Conservation (phyloP, 345 rosid genomes). For the Lepidium africanum region DNA sequence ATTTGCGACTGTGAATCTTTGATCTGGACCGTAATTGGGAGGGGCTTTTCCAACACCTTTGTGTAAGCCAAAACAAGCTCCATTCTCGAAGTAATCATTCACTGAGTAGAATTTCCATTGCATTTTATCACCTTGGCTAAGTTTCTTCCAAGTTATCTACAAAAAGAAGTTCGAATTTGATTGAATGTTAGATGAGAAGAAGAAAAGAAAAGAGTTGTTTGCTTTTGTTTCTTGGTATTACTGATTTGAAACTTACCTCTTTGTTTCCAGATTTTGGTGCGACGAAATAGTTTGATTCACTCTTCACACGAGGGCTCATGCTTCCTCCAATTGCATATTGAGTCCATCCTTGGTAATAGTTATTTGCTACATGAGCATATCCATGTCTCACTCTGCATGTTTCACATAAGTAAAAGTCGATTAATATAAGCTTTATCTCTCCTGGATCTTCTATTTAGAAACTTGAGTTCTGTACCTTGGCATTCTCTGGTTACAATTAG, state of each 20-base stretch:
- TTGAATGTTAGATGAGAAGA: neutral
- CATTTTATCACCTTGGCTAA: slow-evolving; percentile 5
- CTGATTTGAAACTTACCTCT: slow-evolving; percentile 31
- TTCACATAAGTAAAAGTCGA: neutral
- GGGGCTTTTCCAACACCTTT: slow-evolving; percentile 42
- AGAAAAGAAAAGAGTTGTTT: neutral
- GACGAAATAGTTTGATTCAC: slow-evolving; percentile 64
- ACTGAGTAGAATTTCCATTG: slow-evolving; percentile 58
- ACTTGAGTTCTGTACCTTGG: slow-evolving; percentile 36
- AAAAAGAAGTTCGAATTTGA: neutral
- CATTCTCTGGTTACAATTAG: slow-evolving; percentile 82
- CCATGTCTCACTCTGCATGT: slow-evolving; percentile 56
- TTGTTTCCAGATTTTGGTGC: slow-evolving; percentile 45
- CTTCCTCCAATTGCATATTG: slow-evolving; percentile 88
- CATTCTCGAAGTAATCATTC: slow-evolving; percentile 46
- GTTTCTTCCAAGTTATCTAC: slow-evolving; percentile 54
- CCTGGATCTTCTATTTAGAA: neutral
- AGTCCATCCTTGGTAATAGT: slow-evolving; percentile 70
- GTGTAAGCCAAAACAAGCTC: slow-evolving; percentile 44
- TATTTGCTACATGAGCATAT: slow-evolving; percentile 67
- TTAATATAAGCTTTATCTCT: neutral
- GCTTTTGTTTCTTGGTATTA: neutral
- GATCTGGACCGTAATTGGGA: slow-evolving; percentile 36
- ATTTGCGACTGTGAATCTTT: slow-evolving; percentile 38
- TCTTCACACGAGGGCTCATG: slow-evolving; percentile 65